Conservation (phyloP, 768 basidiomycete genomes). For the Termitomyces sp. region DNA sequence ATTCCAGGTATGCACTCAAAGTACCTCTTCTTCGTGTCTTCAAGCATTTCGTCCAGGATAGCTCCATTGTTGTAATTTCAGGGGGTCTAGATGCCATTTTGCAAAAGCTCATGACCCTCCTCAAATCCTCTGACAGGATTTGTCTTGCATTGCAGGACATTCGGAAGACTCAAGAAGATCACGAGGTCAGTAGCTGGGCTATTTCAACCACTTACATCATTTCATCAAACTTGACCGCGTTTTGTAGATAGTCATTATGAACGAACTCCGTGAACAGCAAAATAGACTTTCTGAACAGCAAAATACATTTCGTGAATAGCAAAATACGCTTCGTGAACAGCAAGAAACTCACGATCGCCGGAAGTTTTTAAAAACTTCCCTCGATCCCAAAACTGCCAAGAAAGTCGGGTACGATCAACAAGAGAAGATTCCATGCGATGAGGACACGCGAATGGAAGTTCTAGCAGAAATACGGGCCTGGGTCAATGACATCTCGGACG, state of each 20-base stretch:
- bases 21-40: neutral
- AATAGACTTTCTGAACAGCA: too few species aligned
- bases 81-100: conserved; percentile 9
- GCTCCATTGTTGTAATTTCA: conserved; percentile 9
- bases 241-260: neutral
- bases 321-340: too few species aligned
- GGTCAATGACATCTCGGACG: conserved; percentile 1
- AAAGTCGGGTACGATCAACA: neutral
- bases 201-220: neutral
- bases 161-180: conserved; percentile 3
- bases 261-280: neutral
- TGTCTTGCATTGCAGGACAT: neutral
- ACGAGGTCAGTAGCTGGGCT: neutral
- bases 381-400: neutral
- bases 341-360: neutral
- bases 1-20: conserved; percentile 3
- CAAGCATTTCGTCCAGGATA: conserved; percentile 6
- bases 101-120: neutral
- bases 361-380: neutral
- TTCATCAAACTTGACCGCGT: too few species aligned
- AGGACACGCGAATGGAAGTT: conserved; percentile 3
- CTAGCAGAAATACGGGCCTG: conserved; percentile 1
- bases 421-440: conserved; percentile 3
- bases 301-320: too few species aligned
- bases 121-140: neutral